A percentile compares a stretch with the other conserved stretches of the same genome.
phyloP scores from a whole-genome alignment of 805 yeast genomes.

The Suhomyces xylopsoci region DNA sequence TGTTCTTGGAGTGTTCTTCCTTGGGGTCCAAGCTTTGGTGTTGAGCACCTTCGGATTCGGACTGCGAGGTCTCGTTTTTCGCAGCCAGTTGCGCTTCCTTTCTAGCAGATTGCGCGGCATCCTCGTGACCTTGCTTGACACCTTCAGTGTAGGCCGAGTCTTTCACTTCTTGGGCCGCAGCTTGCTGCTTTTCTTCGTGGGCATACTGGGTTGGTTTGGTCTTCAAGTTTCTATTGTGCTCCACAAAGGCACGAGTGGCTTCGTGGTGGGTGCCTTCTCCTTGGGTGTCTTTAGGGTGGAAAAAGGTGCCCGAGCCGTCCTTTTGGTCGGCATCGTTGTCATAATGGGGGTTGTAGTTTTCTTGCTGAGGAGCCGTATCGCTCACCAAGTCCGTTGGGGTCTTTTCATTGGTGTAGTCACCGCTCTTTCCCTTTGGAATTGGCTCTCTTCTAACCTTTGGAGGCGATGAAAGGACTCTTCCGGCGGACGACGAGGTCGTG shows the following conservation, averaged over 20 bases:
- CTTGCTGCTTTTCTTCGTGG: conserved; percentile 11
- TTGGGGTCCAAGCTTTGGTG: conserved; percentile 17
- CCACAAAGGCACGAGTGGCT: conserved; percentile 22
- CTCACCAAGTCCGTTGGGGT: conserved; percentile 26
- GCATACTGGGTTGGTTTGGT: conserved; percentile 21
- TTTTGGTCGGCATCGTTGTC: conserved; percentile 26
- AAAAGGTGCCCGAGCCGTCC: conserved; percentile 31
- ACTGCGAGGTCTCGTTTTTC: not conserved
- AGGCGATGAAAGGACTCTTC: conserved; percentile 28
- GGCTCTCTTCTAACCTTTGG: conserved; percentile 28
- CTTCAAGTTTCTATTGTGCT: conserved; percentile 16
- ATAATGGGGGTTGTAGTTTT: conserved; percentile 26
- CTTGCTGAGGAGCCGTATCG: conserved; percentile 8
- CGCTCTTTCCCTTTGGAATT: conserved; percentile 25
- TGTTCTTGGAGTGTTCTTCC: conserved; percentile 26
- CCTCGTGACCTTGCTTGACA: conserved; percentile 11
- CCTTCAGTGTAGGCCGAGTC: conserved; percentile 12
- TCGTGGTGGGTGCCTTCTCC: conserved; percentile 26
- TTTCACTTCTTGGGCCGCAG: conserved; percentile 5
- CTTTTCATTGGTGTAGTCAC: conserved; percentile 35
- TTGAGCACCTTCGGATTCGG: not conserved
- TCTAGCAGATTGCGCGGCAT: conserved; percentile 15
- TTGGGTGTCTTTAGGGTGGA: conserved; percentile 36
- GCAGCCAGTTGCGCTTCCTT: conserved; percentile 1
- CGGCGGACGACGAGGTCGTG: conserved; percentile 10